Base-by-base conservation (phyloP, 208 protist species). In the Crithidia fasciculata region DNA sequence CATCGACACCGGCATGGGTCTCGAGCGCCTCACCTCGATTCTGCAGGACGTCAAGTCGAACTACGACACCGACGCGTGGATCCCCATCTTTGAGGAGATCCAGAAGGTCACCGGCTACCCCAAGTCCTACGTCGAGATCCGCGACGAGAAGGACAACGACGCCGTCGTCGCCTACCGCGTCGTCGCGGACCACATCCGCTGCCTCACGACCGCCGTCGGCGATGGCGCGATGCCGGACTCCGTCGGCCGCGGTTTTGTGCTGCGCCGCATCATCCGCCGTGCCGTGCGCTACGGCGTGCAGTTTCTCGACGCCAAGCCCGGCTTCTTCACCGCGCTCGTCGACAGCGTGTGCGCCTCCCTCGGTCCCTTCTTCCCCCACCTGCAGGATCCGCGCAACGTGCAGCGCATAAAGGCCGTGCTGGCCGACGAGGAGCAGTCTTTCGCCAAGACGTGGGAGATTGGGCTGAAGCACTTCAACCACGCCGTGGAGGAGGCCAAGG, bases 121-220 rank as follows among this genome's bases (percentile, higher is more conserved):
- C 39, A 57, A 91, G 59, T 84, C 90, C 5, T 99, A 99, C 80
- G 86, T 69, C 16, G 93, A 85, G 76, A 86, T 91, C 64, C 77
- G 91, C 49, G 87, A 96, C 28, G 84, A 98, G 28, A 2, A 54
- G 9, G 85, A 97, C 71, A 87, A 78, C 55, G 95, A 99, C 62
- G 84, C 95, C 18, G 95, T 97, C 62, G 98, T 98, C 60, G 98
- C 98, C 16, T 99, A 99, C 83, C 97, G 98, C 66, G 98, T 99
- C 8, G 91, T 99, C 55, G 99, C 98, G n/a, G 99, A 99, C 84
- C 99, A 99, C 88, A 99, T 99, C 75, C 98, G 99, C 74, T 99
- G 98, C 55, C 90, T 99, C 28, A 97, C 92, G 49, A 93, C 99
- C 60, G 96, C 99, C 7, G 90, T 99, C 54, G 87, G 96, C 50